phyloP scores from a whole-genome alignment of 2,329 filamentous ascomycete genomes.

The Cercospora canescens region DNA sequence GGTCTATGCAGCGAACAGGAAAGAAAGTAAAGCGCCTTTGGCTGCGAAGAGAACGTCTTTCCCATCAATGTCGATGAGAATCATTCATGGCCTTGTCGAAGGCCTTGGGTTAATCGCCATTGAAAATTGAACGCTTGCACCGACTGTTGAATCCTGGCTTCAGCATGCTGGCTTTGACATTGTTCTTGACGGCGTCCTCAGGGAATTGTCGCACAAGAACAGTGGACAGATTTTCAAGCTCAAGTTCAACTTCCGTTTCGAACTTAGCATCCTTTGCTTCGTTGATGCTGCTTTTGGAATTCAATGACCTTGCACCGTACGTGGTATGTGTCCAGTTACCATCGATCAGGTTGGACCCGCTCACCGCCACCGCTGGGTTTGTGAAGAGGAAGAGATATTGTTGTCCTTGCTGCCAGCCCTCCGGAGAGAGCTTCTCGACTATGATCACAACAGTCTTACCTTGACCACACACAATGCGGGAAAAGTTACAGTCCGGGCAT shows the following conservation, averaged over 20 bases:
- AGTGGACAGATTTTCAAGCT: conserved; percentile 44
- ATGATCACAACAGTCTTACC: conserved; percentile 43
- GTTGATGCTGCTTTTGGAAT: not conserved
- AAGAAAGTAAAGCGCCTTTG: too few species aligned
- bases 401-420: conserved; percentile 54
- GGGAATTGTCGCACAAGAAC: conserved; percentile 50
- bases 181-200: conserved; percentile 55
- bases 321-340: conserved; percentile 7
- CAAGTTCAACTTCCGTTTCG: not conserved
- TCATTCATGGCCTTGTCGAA: conserved; percentile 62
- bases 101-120: conserved; percentile 41
- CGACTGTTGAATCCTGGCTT: conserved; percentile 61
- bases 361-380: not conserved
- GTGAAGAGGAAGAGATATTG: conserved; percentile 44
- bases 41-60: conserved; percentile 38
- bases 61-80: conserved; percentile 60
- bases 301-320: conserved; percentile 8
- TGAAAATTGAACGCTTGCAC: conserved; percentile 61
- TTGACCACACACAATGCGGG: conserved; percentile 38
- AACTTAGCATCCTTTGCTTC: not conserved
- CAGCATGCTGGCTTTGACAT: conserved; percentile 51
- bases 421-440: conserved; percentile 33
- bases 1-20: not conserved
- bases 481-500: conserved; percentile 47
- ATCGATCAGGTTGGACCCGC: not conserved